Conservation (phyloP, 1,284 basidiomycete species). For the Ceratobasidium sp. region DNA sequence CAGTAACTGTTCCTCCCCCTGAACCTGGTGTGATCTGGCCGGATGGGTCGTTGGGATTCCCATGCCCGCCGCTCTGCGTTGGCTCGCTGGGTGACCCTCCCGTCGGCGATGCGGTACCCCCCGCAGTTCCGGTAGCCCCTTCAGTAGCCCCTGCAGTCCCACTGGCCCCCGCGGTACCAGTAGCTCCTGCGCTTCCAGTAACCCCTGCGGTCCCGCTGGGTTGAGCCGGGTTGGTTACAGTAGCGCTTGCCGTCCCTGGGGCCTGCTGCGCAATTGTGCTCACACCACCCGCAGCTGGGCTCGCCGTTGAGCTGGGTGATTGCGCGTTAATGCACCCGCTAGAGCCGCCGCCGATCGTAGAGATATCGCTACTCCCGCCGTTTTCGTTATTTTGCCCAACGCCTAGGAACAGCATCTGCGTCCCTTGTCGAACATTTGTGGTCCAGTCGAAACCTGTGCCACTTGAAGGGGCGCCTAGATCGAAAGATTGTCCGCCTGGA, state of each 20-base stretch:
- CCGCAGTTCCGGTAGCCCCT: conserved; percentile 67
- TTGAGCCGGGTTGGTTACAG: background rate
- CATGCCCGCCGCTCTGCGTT: background rate
- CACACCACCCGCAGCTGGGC: conserved; percentile 75
- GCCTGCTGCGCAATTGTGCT: conserved; percentile 13
- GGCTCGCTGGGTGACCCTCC: conserved; percentile 7
- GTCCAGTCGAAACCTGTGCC: conserved; percentile 74
- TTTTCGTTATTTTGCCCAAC: conserved; percentile 71
- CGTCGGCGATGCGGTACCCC: conserved; percentile 24
- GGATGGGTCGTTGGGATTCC: background rate
- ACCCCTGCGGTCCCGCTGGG: background rate
- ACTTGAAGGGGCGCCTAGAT: conserved; percentile 58
- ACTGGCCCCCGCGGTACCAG: background rate
- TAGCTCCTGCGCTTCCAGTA: conserved; percentile 9
- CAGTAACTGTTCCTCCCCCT: conserved; percentile 31
- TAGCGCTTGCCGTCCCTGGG: background rate
- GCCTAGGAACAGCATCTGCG: conserved; percentile 70
- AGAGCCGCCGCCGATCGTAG: conserved; percentile 61
- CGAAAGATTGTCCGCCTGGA: conserved; percentile 78
- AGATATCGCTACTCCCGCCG: conserved; percentile 69
- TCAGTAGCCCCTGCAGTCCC: background rate
- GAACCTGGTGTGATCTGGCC: conserved; percentile 12
- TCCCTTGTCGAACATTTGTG: conserved; percentile 68
- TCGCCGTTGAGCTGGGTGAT: conserved; percentile 79
- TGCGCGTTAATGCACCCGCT: conserved; percentile 64